Conservation (phyloP, 495 filamentous ascomycete species). For the Amorphotheca resinae region DNA sequence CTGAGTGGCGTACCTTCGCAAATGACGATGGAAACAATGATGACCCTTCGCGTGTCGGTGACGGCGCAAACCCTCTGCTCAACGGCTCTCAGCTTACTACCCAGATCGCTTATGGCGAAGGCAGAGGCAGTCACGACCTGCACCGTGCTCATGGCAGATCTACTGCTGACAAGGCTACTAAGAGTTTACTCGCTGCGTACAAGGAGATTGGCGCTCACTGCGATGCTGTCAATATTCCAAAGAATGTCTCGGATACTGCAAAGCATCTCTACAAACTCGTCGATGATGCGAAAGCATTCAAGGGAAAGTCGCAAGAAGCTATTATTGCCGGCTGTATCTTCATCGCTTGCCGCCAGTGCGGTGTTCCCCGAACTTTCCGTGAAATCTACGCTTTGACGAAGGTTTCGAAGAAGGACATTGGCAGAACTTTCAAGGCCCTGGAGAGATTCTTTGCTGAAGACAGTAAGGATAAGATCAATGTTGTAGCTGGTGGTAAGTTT, state of each 20-base stretch:
- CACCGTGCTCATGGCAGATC: constrained; percentile 78
- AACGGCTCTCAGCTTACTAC: constrained; percentile 92
- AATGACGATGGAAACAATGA: constrained; percentile 92
- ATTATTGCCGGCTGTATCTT: constrained; percentile 95
- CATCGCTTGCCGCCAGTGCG: constrained; percentile 85
- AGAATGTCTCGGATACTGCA: constrained; percentile 68
- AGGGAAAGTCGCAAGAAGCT: constrained; percentile 88
- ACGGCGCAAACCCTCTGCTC: constrained; percentile 71
- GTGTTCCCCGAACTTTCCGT: constrained; percentile 77
- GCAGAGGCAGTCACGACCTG: constrained; percentile 63
- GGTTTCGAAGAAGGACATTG: constrained; percentile 94
- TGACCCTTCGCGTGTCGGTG: constrained; percentile 95
- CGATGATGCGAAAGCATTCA: constrained; percentile 83
- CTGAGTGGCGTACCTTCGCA: constrained; percentile 96
- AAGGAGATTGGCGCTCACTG: constrained; percentile 82
- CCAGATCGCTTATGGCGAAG: constrained; percentile 66
- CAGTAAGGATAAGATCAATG: constrained; percentile 39
- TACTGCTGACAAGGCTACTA: constrained; percentile 76
- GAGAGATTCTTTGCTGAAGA: constrained; percentile 70
- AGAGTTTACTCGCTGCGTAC: constrained; percentile 65
- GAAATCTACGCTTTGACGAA: constrained; percentile 89
- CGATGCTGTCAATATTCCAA: constrained; percentile 70
- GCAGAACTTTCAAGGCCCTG: constrained; percentile 82
- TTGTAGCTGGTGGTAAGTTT: constrained; percentile 36
- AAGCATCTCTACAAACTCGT: constrained; percentile 92